Conservation (phyloP, 768 basidiomycete genomes). For the Agrocybe chaxingu region DNA sequence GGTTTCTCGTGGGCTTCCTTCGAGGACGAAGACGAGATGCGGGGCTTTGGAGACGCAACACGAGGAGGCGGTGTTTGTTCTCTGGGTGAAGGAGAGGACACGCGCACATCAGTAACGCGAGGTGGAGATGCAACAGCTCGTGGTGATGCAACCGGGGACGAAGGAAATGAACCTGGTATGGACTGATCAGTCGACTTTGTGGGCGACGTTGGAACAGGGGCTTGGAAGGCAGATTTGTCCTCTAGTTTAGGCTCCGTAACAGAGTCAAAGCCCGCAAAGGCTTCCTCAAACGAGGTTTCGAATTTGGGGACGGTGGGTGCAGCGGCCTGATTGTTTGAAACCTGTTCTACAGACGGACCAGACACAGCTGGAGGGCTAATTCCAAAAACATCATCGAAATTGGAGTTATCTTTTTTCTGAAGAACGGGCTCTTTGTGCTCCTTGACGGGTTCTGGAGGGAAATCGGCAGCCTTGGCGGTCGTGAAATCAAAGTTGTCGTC, state of each 20-base stretch:
- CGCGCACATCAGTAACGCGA: conserved; percentile 21
- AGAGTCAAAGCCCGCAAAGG: conserved; percentile 48
- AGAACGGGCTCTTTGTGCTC: conserved; percentile 1
- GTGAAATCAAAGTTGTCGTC: conserved; percentile 63
- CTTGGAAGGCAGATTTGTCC: conserved; percentile 3
- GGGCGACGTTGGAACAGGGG: conserved; percentile 32
- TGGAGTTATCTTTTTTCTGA: conserved; percentile 2
- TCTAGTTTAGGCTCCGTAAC: conserved; percentile 19
- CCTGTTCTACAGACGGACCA: conserved; percentile 6
- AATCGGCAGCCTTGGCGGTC: conserved; percentile 23
- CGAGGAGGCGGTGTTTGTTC: conserved; percentile 48
- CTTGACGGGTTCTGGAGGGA: conserved; percentile 5
- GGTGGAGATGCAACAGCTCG: conserved; percentile 35
- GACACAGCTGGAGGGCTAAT: conserved; percentile 8
- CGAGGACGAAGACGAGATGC: conserved; percentile 58
- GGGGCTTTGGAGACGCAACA: conserved; percentile 53
- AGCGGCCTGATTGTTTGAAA: conserved; percentile 3
- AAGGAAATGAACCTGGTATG: conserved; percentile 25
- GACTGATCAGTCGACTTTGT: conserved; percentile 5
- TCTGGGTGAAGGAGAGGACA: conserved; percentile 34
- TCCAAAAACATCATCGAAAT: conserved; percentile 16
- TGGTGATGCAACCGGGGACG: conserved; percentile 34
- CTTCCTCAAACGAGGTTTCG: conserved; percentile 45
- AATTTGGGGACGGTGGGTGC: conserved; percentile 2
- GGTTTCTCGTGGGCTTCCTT: conserved; percentile 57